These are phyloP conservation scores for Pisolithus sp. DNA, from an alignment of 768 basidiomycete species.

Conservation along the genomic window DNA sequence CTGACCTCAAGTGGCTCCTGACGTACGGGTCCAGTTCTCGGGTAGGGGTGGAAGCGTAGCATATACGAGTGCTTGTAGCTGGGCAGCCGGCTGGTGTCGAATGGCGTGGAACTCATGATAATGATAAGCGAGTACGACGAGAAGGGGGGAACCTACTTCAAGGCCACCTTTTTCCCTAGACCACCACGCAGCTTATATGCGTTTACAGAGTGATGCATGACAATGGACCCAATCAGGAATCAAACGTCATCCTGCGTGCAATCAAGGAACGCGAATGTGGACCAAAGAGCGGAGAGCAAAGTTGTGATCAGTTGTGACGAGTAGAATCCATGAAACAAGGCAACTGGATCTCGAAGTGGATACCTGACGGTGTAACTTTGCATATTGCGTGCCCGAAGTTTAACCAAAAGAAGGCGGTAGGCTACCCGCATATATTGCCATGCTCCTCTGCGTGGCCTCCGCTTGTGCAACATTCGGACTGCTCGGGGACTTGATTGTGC, in stretches of 20 bases:
- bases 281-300: neutral
- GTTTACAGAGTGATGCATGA: neutral
- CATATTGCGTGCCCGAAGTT: neutral
- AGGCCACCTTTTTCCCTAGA: neutral
- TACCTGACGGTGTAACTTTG: neutral
- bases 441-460: neutral
- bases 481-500: neutral
- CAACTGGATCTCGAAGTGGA: neutral
- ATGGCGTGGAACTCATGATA: neutral
- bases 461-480: neutral
- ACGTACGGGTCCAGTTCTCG: neutral
- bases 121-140: too few species aligned
- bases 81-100: conserved; percentile 1
- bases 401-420: neutral
- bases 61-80: conserved; percentile 4
- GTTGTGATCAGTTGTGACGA: too few species aligned
- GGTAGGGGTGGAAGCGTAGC: conserved; percentile 10
- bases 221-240: neutral
- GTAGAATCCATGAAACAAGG: neutral
- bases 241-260: neutral
- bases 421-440: neutral
- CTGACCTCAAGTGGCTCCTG: neutral
- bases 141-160: neutral
- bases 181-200: neutral
- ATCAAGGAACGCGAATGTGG: neutral